phyloP scores from a whole-genome alignment of 1,284 basidiomycete species.

The Pascua sp. region DNA sequence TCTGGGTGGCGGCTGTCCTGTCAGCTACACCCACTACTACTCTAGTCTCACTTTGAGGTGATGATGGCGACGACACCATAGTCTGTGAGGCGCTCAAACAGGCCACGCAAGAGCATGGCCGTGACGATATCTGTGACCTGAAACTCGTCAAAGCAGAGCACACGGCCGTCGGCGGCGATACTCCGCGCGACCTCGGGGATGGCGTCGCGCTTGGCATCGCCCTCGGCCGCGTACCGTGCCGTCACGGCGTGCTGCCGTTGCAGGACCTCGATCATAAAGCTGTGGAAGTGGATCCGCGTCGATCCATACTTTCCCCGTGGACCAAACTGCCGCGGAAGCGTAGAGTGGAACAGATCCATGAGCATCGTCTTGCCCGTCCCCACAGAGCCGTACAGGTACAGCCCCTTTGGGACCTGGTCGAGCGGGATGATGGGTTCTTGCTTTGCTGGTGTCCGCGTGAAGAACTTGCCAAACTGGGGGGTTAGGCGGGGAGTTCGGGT shows the following conservation, averaged over 20 bases:
- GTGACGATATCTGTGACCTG: slow-evolving; percentile 99
- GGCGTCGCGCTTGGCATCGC: slow-evolving; percentile 63
- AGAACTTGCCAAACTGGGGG: slow-evolving; percentile 61
- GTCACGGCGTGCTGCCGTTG: slow-evolving; percentile 69
- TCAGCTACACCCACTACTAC: background rate
- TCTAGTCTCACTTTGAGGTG: slow-evolving; percentile 80
- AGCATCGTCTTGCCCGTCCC: slow-evolving; percentile 96
- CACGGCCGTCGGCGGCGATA: slow-evolving; percentile 75
- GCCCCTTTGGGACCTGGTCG: slow-evolving; percentile 68
- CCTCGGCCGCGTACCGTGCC: slow-evolving; percentile 54
- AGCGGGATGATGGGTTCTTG: slow-evolving; percentile 46
- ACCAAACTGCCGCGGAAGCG: slow-evolving; percentile 69
- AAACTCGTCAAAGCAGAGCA: slow-evolving; percentile 98
- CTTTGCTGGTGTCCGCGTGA: slow-evolving; percentile 50
- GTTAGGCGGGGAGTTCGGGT: too few species aligned
- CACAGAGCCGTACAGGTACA: slow-evolving; percentile 97
- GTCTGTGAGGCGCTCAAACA: slow-evolving; percentile 78
- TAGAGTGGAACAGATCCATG: slow-evolving; percentile 96
- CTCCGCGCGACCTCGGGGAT: slow-evolving; percentile 85
- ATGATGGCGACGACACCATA: slow-evolving; percentile 91
- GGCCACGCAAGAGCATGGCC: slow-evolving; percentile 91
- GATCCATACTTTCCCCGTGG: slow-evolving; percentile 52
- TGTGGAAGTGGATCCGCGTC: slow-evolving; percentile 91
- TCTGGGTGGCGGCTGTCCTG: slow-evolving; percentile 82
- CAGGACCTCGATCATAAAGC: slow-evolving; percentile 98